Evolutionary conservation across 805 yeast species (phyloP), one percentile per base, ranked within the genome.

Genomic region (Suhomyces faveliae): DNA sequence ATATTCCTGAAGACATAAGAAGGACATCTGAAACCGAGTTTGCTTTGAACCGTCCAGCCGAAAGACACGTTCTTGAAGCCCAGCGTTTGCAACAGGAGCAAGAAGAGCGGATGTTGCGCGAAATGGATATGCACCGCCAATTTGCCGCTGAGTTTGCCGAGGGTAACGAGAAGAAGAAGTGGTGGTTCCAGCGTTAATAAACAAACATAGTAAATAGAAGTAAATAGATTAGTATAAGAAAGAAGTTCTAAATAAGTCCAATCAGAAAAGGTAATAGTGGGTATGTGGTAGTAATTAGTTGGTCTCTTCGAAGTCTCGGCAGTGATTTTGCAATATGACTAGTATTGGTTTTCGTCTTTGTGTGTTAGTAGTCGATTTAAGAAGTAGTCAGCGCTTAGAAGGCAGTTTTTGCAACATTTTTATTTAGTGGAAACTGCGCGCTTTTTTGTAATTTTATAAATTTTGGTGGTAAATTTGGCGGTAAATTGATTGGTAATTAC

Each of bases 1-100:
- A 70, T 52, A 69, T 72, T 30, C 76, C 70, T 55, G 77, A 66
- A 55, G 62, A 68, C 57, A 58, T 69, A 49, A 59, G 74, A 58
- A 60, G 60, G 59, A 77, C 81, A 5, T 66, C 63, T 23, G 83
- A 79, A 50, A 70, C 71, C 27, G 70, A 71, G 15, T 68, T 62
- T 50, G 84, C 80, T 2, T 69, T 80, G 68, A 86, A 79, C 61
- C 75, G 87, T 67, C 94, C 89, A 4, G 81, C 82, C 46, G 79
- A 83, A 54, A 79, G 81, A 53, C 96, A 88, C 58, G 73, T 82
- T 9, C 77, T 86, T 48, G 88, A 84, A 61, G 95, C 94, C 0
- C 87, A 87, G 62, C 72, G 87, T 51, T 71, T 83, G 21, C 70
- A 77, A 51, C 94, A 87, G 62, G 79, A 81, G 48, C 77, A 80